Evolutionary conservation across 257 asterid species (phyloP).

Genomic region (Solanum stenotomum): DNA sequence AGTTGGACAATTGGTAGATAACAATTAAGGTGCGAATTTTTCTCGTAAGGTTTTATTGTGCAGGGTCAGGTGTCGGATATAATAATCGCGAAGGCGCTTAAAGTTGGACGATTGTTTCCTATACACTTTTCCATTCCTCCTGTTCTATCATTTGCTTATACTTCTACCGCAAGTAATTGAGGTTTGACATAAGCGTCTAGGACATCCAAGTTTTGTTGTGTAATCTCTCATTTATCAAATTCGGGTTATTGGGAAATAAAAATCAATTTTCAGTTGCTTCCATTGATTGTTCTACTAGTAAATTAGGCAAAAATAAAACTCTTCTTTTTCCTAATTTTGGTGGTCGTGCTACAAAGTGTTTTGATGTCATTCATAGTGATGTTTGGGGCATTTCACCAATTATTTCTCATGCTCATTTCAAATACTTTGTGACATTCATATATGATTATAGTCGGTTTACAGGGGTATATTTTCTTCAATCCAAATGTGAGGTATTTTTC

Average conservation of each 20-base stretch:
- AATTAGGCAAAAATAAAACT: neutral
- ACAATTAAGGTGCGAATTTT: neutral
- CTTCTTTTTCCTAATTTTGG: neutral
- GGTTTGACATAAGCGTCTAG: neutral
- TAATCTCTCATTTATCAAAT: neutral
- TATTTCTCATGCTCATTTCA: neutral
- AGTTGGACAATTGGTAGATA: neutral
- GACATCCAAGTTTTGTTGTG: neutral
- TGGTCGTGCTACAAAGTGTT: too few relatives aligned
- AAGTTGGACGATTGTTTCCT: neutral
- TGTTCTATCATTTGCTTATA: neutral
- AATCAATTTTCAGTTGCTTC: neutral
- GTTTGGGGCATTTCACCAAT: neutral
- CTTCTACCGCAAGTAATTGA: neutral
- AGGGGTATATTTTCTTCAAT: neutral
- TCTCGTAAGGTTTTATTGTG: neutral
- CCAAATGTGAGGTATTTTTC: neutral
- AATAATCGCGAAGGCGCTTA: too few relatives aligned
- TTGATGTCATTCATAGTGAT: neutral
- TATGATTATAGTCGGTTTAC: neutral
- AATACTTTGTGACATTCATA: neutral
- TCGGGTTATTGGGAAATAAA: neutral
- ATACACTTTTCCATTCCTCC: neutral
- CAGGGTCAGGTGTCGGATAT: neutral
- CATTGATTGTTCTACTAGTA: neutral